phyloP scores from a whole-genome alignment of 345 rosid species.

The Kernera saxatilis region DNA sequence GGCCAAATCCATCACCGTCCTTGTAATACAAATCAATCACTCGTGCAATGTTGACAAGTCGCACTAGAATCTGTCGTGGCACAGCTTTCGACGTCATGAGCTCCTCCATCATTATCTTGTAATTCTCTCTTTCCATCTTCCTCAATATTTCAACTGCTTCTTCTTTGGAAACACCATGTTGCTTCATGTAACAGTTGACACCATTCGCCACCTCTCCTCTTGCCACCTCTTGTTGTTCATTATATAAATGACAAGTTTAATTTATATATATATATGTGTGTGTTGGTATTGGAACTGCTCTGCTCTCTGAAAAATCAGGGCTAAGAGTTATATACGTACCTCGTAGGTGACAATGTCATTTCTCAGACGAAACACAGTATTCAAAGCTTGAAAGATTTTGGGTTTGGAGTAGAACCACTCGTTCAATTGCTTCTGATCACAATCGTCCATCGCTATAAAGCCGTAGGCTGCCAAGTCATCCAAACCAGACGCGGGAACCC shows the following conservation, averaged over 20 bases:
- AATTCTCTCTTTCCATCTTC: background rate
- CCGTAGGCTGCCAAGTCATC: background rate
- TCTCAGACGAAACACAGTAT: background rate
- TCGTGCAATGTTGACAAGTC: background rate
- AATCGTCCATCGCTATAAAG: background rate
- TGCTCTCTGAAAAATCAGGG: too few relatives aligned
- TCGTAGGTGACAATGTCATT: background rate
- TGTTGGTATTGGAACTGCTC: too few relatives aligned
- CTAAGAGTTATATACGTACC: too few relatives aligned
- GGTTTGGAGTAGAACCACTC: slow-evolving; percentile 7
- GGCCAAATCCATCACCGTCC: background rate
- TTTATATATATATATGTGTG: too few relatives aligned
- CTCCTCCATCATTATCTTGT: background rate
- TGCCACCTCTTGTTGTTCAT: background rate
- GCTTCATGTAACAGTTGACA: slow-evolving; percentile 8
- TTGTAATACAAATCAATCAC: background rate
- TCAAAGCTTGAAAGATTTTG: background rate
- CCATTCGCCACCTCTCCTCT: slow-evolving; percentile 18
- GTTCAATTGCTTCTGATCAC: background rate
- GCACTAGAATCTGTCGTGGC: background rate
- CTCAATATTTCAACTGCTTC: background rate
- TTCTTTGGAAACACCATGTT: background rate
- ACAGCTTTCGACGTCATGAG: background rate
- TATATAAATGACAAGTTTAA: background rate
- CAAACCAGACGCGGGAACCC: background rate